phyloP scores from a whole-genome alignment of 2,329 filamentous ascomycete species.

The Nemania serpens region DNA sequence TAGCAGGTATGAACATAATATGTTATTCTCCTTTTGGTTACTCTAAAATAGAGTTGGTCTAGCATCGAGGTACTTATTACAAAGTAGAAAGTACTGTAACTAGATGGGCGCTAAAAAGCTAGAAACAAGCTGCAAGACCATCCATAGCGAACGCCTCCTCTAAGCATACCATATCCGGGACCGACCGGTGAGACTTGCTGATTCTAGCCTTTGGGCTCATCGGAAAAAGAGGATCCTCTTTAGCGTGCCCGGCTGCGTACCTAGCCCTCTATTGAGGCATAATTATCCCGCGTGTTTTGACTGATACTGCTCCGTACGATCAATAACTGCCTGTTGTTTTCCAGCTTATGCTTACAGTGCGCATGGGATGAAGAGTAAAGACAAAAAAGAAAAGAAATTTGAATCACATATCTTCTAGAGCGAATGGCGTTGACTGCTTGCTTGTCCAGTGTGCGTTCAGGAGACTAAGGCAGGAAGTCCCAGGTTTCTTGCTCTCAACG shows the following conservation, averaged over 20 bases:
- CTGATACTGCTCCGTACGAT: too few species aligned
- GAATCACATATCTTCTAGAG: neutral
- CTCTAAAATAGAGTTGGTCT: neutral
- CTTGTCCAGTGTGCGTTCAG: neutral
- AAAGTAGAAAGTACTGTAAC: neutral
- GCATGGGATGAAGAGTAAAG: neutral
- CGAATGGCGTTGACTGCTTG: neutral
- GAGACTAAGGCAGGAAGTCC: neutral
- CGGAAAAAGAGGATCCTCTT: slow-evolving; percentile 6
- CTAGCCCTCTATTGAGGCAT: neutral
- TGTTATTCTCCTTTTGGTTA: neutral
- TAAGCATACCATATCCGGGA: neutral
- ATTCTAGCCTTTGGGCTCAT: slow-evolving; percentile 13
- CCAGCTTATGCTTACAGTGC: slow-evolving; percentile 15
- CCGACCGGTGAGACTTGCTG: slow-evolving; percentile 21
- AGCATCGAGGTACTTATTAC: neutral
- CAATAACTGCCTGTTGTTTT: too few species aligned
- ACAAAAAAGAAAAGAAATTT: neutral
- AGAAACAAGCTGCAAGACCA: slow-evolving; percentile 12
- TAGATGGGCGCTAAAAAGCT: neutral
- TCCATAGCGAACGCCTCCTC: slow-evolving; percentile 20
- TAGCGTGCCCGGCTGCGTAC: neutral
- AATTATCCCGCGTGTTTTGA: neutral
- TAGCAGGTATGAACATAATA: neutral
- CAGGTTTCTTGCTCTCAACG: too few species aligned